Evolutionary conservation across 768 basidiomycete species (phyloP), one percentile per base, ranked within the genome.

Genomic region (Lactarius sanguifluus): DNA sequence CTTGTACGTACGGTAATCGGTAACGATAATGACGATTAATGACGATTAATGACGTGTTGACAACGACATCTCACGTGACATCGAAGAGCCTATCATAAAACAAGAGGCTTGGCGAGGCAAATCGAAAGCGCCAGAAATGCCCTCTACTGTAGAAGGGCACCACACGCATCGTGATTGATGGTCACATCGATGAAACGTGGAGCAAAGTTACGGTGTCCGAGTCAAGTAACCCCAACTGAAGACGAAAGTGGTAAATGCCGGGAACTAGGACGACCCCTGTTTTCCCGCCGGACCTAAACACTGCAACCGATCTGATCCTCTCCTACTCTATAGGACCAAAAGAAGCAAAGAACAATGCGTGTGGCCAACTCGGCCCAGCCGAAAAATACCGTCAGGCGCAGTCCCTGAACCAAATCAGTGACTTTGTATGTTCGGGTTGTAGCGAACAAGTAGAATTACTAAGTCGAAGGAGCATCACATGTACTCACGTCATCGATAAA

Each of bases 401-500:
- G 38, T 40, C 38, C 41, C 41, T 41, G 41, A 41, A 15, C 41
- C 16, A 18, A 41, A 41, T 41, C 41, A n/a, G 15, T 41, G 41
- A 7, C 41, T 7, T 41, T 18, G n/a, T 28, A 20, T 56, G 18
- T 64, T 64, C 62, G 32, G 56, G n/a, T 40, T 40, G 32, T 36
- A 62, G 56, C 56, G 56, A 57, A 34, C 23, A 7, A 38, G 57
- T 18, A 5, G 57, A 38, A 58, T 40, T 40, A 58, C 30, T 58
- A 18, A 58, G 57, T 38, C 12, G 12, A 40, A 3, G 20, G 8
- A 40, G 28, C 32, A 50, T 63, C 65, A 62, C 61, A 66, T 62
- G 61, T 1, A n/a, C 25, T 54, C 54, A 13, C 66, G 58, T 67
- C 66, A 67, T 64, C 41, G 62, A 55, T 55, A 28, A 50, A 23